Evolutionary conservation across 441 rosid genomes (phyloP), one percentile per base, ranked within the genome.

Genomic region (Brassica hybrid): DNA sequence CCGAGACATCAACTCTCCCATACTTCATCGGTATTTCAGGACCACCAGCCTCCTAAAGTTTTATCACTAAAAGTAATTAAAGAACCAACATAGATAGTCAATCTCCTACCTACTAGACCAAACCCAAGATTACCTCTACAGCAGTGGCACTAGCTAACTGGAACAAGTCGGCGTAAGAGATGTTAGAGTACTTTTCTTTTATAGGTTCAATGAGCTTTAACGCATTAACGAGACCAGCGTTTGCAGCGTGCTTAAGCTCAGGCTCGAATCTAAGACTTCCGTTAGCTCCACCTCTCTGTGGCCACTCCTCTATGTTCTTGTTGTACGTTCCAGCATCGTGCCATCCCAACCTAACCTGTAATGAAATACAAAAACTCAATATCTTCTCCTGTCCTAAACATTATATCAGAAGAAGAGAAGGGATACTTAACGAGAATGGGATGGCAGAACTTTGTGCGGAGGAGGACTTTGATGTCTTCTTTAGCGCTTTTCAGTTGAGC

Each of bases 81-180:
- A n/a, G n/a, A n/a, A n/a, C n/a, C n/a, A n/a, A n/a, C n/a, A n/a
- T n/a, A 43, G 50, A 43, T 43, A 43, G 50, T 43, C 14, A 41
- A 4, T 43, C 50, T 43, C 48, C n/a, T 27, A 27, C 30, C 30
- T 43, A 3, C 50, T 43, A 43, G 50, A 43, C 50, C 50, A 43
- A 43, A 43, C n/a, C 50, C 60, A 77, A 69, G 64, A 70, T 23
- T 18, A 52, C 19, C 97, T 94, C 99, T 7, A 93, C 73, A 23
- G 98, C 97, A 79, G 98, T 90, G 72, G 97, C 97, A 76, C 97
- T 83, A 34, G 97, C 97, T 85, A 94, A 85, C 86, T 94, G 98
- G 85, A 94, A 92, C 58, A 94, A 85, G 85, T 94, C 98, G 1
- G 98, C 98, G 74, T 89, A 88, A 32, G 97, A 87, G 59, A 94